phyloP scores from a whole-genome alignment of 2,329 filamentous ascomycete genomes.

The Pseudogymnoascus sp. region DNA sequence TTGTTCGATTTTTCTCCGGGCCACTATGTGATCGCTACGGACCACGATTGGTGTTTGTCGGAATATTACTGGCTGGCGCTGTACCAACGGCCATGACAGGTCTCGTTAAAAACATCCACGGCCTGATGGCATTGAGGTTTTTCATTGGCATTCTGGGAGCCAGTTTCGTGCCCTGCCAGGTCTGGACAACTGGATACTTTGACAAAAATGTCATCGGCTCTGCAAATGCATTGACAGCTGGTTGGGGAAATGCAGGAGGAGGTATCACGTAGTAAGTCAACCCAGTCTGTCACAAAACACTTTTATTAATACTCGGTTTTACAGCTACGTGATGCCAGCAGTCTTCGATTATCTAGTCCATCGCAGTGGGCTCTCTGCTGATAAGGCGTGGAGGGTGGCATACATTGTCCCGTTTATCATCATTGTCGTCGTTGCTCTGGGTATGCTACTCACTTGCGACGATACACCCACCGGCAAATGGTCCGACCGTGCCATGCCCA shows the following conservation, averaged over 20 bases:
- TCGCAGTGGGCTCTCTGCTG: constrained; percentile 49
- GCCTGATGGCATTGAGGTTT: constrained; percentile 67
- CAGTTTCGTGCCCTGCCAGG: constrained; percentile 77
- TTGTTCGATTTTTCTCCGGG: constrained; percentile 70
- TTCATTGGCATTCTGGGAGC: constrained; percentile 75
- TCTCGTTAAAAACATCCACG: constrained; percentile 57
- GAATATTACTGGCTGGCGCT: constrained; percentile 66
- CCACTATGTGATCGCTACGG: constrained; percentile 82
- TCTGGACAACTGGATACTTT: constrained; percentile 89
- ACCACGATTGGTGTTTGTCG: constrained; percentile 70
- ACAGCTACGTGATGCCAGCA: constrained; percentile 64
- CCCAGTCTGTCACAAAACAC: constrained; percentile 38
- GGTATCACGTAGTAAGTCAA: constrained; percentile 91
- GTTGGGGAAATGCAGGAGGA: constrained; percentile 80
- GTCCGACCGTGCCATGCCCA: constrained; percentile 55
- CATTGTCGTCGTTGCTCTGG: constrained; percentile 56
- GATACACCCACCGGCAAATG: constrained; percentile 80
- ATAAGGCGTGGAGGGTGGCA: constrained; percentile 73
- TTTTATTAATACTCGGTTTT: not conserved
- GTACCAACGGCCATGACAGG: constrained; percentile 78
- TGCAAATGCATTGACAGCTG: constrained; percentile 76
- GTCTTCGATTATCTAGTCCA: constrained; percentile 70
- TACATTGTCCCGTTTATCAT: constrained; percentile 79
- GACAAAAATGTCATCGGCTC: constrained; percentile 88
- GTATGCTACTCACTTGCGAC: constrained; percentile 64